Evolutionary conservation across 208 protist species (phyloP), one percentile per base, ranked within the genome.

Genomic region (Lotmaria passim): DNA sequence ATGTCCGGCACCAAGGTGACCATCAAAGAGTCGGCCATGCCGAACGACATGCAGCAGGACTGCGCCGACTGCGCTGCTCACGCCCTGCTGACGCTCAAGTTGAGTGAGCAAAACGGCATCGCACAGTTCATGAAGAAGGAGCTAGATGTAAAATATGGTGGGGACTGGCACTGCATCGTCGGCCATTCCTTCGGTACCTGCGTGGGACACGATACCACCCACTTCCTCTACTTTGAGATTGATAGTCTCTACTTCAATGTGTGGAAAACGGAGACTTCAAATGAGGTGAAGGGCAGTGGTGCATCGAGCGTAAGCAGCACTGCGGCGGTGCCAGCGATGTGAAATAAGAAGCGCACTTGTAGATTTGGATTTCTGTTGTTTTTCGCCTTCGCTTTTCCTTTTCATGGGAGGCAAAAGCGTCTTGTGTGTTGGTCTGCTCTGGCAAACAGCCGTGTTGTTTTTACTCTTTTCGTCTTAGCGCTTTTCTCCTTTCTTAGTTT

Each of bases 191-290:
- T 99, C 83, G 99, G 98, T 52, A 99, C 99, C 21, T 99, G 98
- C 74, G 98, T 99, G 36, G 99, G 98, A 7, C 99, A 99, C 80
- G 99, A 99, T 75, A 98, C 86, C 19, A 78, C 83, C 72, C 73
- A 89, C 69, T 99, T 99, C 83, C 96, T 99, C 56, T 99, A 99
- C 87, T 99, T 99, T 75, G 98, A 99, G 73, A 85, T 99, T 30
- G 97, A 97, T 33, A 95, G 99, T 74, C 84, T 99, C 21, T 98
- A 95, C 66, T 96, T 99, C 76, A 90, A 99, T 26, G 86, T 99
- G 33, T 99, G 99, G 89, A 79, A 86, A 14, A 89, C 86, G 30
- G 78, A 89, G 24, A 87, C 81, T 21, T 64, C 57, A 12, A 72
- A 36, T 3, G 71, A 23, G 34, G 28, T 51, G 30, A 58, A 44